phyloP scores from a whole-genome alignment of 331 rosid species.

The Ulmus americana region DNA sequence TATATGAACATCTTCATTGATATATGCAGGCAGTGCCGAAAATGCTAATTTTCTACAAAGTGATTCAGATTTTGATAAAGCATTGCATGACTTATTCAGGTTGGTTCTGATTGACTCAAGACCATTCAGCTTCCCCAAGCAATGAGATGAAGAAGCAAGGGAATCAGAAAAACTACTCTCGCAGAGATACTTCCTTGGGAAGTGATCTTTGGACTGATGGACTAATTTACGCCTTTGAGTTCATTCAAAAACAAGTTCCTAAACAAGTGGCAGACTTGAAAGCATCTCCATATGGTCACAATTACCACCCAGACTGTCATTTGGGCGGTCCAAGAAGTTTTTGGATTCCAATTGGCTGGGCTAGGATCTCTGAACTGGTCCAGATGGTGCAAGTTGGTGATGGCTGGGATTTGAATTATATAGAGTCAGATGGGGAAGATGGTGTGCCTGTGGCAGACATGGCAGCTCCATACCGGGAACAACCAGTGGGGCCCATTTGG shows the following conservation, averaged over 20 bases:
- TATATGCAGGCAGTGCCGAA: too few relatives aligned
- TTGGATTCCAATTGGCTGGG: conserved; percentile 26
- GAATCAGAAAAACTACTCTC: conserved; percentile 16
- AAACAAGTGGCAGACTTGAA: conserved; percentile 24
- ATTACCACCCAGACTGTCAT: conserved; percentile 6
- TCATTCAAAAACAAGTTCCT: conserved; percentile 19
- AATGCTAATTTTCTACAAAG: too few relatives aligned
- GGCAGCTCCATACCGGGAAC: conserved; percentile 47
- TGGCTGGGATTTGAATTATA: conserved; percentile 24
- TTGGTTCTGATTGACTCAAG: too few relatives aligned
- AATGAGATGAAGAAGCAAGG: conserved; percentile 27
- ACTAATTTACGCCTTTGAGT: conserved; percentile 57
- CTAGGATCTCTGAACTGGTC: conserved; percentile 21
- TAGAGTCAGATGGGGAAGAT: conserved; percentile 21
- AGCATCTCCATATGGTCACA: conserved; percentile 14
- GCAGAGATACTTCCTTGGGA: conserved; percentile 13
- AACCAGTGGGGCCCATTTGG: conserved; percentile 52
- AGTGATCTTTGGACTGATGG: conserved; percentile 53
- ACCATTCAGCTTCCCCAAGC: conserved; percentile 6
- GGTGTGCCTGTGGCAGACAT: conserved; percentile 38
- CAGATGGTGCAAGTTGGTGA: conserved; percentile 31
- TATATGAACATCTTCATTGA: too few relatives aligned
- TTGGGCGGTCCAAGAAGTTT: conserved; percentile 24
- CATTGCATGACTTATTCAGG: too few relatives aligned
- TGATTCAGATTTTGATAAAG: too few relatives aligned